A percentile compares a stretch with the other conserved stretches of the same genome.
Evolutionary conservation across 805 yeast species (phyloP).

Genomic region (Hanseniaspora valbyensis): DNA sequence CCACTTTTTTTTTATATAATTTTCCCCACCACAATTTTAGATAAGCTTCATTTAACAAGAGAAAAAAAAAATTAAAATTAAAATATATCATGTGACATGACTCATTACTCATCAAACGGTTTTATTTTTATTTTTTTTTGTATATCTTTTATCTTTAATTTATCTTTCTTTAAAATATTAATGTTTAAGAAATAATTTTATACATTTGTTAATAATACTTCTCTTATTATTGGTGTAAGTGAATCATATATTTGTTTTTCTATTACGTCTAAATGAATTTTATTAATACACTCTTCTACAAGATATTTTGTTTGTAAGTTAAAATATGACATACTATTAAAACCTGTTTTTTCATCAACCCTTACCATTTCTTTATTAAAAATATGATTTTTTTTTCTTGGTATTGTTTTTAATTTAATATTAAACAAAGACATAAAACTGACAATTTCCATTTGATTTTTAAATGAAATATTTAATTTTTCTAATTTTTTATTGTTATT

Average conservation of each 20-base stretch:
- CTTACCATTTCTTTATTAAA: not conserved
- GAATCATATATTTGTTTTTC: not conserved
- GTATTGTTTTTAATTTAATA: not conserved
- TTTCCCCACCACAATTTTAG: not conserved
- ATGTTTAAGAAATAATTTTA: no score
- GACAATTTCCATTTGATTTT: not conserved
- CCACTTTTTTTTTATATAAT: no score
- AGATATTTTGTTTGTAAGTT: not conserved
- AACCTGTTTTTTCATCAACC: not conserved
- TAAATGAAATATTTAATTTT: not conserved
- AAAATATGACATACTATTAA: not conserved
- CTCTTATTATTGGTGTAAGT: not conserved
- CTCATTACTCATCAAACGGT: not conserved
- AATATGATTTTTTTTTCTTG: not conserved
- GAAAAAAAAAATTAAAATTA: no score
- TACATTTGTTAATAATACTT: no score
- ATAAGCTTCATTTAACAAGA: no score
- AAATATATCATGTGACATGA: not conserved
- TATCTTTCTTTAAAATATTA: no score
- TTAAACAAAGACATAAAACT: not conserved
- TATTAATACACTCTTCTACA: not conserved
- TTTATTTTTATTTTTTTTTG: no score
- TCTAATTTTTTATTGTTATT: not conserved
- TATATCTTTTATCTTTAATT: no score
- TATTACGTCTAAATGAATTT: not conserved